Evolutionary conservation across 2,329 filamentous ascomycete genomes (phyloP).

Genomic region (Emergomyces orientalis): DNA sequence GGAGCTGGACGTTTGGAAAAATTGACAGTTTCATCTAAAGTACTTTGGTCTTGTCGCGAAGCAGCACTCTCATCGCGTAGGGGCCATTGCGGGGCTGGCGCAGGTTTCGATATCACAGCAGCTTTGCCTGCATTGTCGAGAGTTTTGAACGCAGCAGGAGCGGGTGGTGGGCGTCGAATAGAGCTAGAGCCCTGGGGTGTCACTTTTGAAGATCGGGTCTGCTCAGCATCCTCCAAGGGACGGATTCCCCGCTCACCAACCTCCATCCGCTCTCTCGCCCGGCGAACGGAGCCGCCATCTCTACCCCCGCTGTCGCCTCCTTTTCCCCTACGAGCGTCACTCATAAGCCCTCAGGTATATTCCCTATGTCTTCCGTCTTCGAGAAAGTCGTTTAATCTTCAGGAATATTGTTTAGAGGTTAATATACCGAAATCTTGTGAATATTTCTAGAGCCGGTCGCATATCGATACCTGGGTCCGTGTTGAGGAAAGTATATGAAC

Average conservation of each 20-base stretch:
- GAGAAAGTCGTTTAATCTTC: neutral
- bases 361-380: constrained; percentile 9
- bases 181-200: neutral
- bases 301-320: constrained; percentile 10
- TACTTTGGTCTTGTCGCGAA: constrained; percentile 19
- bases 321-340: constrained; percentile 12
- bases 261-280: constrained; percentile 28
- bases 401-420: neutral
- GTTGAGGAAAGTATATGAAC: neutral
- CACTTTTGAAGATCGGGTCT: neutral
- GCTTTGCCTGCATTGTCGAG: constrained; percentile 9
- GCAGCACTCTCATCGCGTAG: constrained; percentile 31
- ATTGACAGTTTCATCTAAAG: constrained; percentile 21
- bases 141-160: constrained; percentile 13
- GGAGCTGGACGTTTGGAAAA: constrained; percentile 32
- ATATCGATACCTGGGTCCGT: neutral
- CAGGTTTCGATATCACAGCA: constrained; percentile 16
- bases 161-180: constrained; percentile 13
- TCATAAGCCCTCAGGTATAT: constrained; percentile 19
- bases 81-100: constrained; percentile 40
- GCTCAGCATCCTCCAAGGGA: constrained; percentile 1
- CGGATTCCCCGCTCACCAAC: constrained; percentile 18
- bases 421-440: neutral
- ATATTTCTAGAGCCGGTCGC: neutral
- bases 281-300: constrained; percentile 28